Evolutionary conservation across 345 rosid genomes (phyloP), one percentile per base, ranked within the genome.

Genomic region (Turritis glabra): DNA sequence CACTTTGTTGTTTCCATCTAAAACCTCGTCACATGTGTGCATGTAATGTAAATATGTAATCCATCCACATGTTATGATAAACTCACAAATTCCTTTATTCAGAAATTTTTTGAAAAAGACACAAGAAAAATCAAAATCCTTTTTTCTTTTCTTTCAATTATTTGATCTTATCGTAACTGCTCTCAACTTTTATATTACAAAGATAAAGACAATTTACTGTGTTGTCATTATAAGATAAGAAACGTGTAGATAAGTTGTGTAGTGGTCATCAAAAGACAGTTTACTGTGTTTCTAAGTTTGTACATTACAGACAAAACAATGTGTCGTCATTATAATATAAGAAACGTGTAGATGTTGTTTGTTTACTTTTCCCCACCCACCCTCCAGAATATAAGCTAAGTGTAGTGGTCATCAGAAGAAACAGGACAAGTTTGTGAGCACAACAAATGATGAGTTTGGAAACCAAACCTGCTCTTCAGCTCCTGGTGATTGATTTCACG

Each of bases 381-480:
- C 19, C 19, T 43, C 8, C 8, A 6, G 3, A 15, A 43, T 43
- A 43, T 15, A 50, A 50, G 7, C 3, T 8, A 44, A 44, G 21
- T 44, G 12, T 25, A 35, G 5, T 15, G 35, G 27, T 26, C 40
- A 44, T 27, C 11, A 44, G 26, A 63, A 51, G 29, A 56, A 69
- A 0, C 52, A 54, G 21, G 55, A 69, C 21, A 69, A 40, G 40
- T 12, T 53, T 40, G 38, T 40, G 53, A 54, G 19, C 50, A 38
- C 60, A 41, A 41, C 22, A 56, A 29, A 55, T 69, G 27, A 43
- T 18, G 54, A 67, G 25, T 67, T 53, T 38, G 11, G 63, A 40
- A 11, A 54, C 27, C n/a, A 53, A 55, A 27, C 53, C 17, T 22
- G 30, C 25, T 51, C 57, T 70, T 58, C 17, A 18, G 10, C 64